Percentiles rank a stretch among this genome's conserved stretches.
Conservation (phyloP, 345 rosid genomes). For the Eutrema heterophyllum region DNA sequence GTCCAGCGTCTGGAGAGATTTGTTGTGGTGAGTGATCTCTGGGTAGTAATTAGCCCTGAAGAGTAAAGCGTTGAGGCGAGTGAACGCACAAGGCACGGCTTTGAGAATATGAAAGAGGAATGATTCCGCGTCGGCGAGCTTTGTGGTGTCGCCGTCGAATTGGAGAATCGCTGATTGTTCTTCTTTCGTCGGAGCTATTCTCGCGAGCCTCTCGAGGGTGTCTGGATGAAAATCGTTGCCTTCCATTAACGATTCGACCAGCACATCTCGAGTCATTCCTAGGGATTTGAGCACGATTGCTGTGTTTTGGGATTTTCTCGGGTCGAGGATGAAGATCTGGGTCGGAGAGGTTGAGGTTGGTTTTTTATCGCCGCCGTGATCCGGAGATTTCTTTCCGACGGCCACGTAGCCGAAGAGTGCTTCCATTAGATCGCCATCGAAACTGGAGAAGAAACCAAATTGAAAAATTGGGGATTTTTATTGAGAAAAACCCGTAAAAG, state of each 20-base stretch:
- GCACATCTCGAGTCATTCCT: conserved; percentile 46
- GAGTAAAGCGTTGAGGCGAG: conserved; percentile 55
- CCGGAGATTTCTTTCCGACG: conserved; percentile 49
- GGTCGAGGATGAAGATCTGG: conserved; percentile 55
- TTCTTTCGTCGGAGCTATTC: conserved; percentile 63
- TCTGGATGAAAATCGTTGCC: conserved; percentile 61
- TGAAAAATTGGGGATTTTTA: neutral
- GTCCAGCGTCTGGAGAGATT: conserved; percentile 51
- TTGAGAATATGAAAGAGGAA: conserved; percentile 59
- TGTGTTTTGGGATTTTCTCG: conserved; percentile 69
- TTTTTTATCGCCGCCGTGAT: conserved; percentile 10
- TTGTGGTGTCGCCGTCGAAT: conserved; percentile 42
- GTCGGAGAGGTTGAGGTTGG: conserved; percentile 22
- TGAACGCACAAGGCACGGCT: conserved; percentile 67
- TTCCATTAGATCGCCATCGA: conserved; percentile 86
- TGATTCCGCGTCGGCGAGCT: conserved; percentile 69
- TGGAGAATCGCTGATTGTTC: conserved; percentile 55
- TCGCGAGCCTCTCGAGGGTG: conserved; percentile 62
- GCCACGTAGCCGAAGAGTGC: conserved; percentile 77
- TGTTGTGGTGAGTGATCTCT: conserved; percentile 56
- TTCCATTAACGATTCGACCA: conserved; percentile 48
- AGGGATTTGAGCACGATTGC: conserved; percentile 74
- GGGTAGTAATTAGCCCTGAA: conserved; percentile 59
- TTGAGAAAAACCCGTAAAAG: neutral
- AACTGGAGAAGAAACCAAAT: conserved; percentile 33